Conservation (phyloP, 169 alveolate genomes). For the Plasmodium gonderi region DNA sequence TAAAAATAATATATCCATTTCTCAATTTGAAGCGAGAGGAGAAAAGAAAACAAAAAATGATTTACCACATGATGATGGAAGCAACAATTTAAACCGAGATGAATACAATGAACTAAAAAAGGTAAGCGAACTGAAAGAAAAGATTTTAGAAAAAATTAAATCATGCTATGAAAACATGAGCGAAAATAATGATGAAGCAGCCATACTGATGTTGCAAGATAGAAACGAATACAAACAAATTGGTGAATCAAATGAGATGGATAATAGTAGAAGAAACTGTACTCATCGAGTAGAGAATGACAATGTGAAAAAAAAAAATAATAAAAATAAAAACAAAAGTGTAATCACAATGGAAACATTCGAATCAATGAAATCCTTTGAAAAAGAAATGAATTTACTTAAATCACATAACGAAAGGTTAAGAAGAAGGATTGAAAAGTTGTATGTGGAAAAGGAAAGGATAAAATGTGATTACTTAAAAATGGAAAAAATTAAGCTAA, state of each 20-base stretch:
- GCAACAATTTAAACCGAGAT: background rate
- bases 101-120: constrained; percentile 57
- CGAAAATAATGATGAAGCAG: constrained; percentile 9
- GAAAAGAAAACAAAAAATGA: background rate
- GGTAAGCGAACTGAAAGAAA: constrained; percentile 38
- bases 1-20: background rate
- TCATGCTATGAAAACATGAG: constrained; percentile 32
- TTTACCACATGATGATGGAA: background rate
- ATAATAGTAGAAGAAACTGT: background rate
- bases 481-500: constrained; percentile 59
- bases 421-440: constrained; percentile 61
- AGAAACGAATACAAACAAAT: background rate
- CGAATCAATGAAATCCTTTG: constrained; percentile 41
- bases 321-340: background rate
- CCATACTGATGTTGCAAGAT: constrained; percentile 57
- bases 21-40: background rate
- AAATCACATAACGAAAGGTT: constrained; percentile 70
- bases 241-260: background rate
- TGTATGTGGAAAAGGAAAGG: constrained; percentile 36
- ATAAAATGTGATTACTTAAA: constrained; percentile 43
- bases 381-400: constrained; percentile 31
- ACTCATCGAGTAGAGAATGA: background rate
- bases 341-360: constrained; percentile 37
- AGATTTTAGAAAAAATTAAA: constrained; percentile 71
- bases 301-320: background rate